Evolutionary conservation across 106 monocot genomes (phyloP).

Genomic region (Apostasia ramifera): DNA sequence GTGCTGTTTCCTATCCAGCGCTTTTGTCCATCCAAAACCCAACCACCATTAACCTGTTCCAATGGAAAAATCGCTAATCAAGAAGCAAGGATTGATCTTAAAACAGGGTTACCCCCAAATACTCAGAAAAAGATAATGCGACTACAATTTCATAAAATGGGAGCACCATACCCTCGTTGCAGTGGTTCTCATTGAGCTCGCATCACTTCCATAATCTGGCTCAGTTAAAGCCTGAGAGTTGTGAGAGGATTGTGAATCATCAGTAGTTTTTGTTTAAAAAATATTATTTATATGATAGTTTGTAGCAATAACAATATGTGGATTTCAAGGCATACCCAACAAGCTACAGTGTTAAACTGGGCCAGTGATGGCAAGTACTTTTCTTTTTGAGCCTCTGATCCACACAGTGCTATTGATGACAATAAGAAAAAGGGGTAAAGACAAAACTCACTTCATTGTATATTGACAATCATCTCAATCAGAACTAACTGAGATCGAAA

Average conservation of each 20-base stretch:
- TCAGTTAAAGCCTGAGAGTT: conserved; percentile 60
- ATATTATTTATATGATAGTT: not conserved
- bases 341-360: conserved; percentile 43
- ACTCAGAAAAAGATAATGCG: too few species aligned
- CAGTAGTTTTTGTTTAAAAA: not conserved
- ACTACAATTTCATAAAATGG: too few species aligned
- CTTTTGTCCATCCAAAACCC: conserved; percentile 91
- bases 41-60: conserved; percentile 77
- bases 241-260: not conserved
- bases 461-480: not conserved
- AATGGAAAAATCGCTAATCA: not conserved
- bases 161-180: conserved; percentile 46
- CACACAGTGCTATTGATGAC: conserved; percentile 50
- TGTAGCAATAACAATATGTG: not conserved
- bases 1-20: conserved; percentile 96
- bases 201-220: conserved; percentile 89
- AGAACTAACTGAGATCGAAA: not conserved
- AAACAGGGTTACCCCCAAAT: too few species aligned
- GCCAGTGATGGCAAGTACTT: conserved; percentile 71
- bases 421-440: conserved; percentile 1
- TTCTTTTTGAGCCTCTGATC: conserved; percentile 70
- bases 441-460: not conserved
- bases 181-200: conserved; percentile 55
- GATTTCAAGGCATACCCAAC: conserved; percentile 45
- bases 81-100: not conserved